Percentiles rank a stretch among this genome's conserved stretches.
These are phyloP conservation scores for Rhizopogon roseolus DNA, from an alignment of 768 basidiomycete genomes.

Conservation along the genomic window DNA sequence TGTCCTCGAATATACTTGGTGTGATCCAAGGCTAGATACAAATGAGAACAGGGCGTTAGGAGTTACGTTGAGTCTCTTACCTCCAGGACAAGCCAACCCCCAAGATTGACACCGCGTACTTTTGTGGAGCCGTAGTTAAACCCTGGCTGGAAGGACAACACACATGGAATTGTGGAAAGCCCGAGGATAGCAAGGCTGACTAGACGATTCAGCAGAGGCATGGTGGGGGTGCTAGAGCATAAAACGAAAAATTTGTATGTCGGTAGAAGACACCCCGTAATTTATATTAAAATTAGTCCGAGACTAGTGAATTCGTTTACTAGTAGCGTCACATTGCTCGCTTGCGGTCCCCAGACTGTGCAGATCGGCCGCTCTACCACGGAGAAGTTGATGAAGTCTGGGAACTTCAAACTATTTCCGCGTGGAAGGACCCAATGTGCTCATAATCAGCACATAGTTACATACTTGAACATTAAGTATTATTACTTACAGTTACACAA, in stretches of 20 bases:
- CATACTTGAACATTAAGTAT: too few species aligned
- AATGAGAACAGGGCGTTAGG: constrained; percentile 22
- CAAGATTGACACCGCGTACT: constrained; percentile 28
- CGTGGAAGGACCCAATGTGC: too few species aligned
- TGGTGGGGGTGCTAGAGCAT: background rate
- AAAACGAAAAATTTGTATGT: too few species aligned
- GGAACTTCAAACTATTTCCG: too few species aligned
- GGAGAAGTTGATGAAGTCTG: too few species aligned
- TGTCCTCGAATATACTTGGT: constrained; percentile 68
- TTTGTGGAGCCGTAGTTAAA: constrained; percentile 24
- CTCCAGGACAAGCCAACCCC: constrained; percentile 30
- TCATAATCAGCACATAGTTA: too few species aligned
- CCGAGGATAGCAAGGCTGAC: background rate
- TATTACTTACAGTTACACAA: too few species aligned
- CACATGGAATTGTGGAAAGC: constrained; percentile 1
- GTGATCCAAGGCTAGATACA: constrained; percentile 64
- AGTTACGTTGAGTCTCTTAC: background rate
- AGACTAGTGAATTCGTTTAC: too few species aligned
- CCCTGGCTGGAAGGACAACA: constrained; percentile 11
- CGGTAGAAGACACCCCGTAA: too few species aligned
- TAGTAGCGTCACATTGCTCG: too few species aligned
- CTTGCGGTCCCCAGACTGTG: too few species aligned
- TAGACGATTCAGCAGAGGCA: background rate
- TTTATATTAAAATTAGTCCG: background rate
- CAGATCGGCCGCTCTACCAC: too few species aligned